Evolutionary conservation across 2,329 filamentous ascomycete species (phyloP).

Genomic region (Trichoderma atrobrunneum): DNA sequence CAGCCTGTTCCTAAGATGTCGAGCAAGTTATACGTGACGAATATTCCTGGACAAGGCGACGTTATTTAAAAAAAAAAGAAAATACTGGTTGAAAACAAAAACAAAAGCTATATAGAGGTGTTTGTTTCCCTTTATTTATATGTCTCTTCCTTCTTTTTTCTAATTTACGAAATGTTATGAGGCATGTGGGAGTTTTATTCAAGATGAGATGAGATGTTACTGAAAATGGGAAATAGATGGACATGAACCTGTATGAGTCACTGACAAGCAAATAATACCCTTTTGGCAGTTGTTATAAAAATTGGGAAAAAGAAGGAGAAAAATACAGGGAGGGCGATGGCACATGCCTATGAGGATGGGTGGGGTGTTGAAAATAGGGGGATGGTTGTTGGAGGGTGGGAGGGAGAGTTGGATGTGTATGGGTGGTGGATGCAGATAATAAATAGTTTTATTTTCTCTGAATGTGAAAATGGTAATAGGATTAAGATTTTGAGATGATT

Average conservation of each 20-base stretch:
- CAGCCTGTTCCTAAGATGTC: constrained; percentile 44
- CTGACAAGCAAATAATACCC: constrained; percentile 13
- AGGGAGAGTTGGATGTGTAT: not conserved
- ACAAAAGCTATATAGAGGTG: not conserved
- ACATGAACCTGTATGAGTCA: not conserved
- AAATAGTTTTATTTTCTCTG: not conserved
- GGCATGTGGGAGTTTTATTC: not conserved
- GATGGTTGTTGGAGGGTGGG: not conserved
- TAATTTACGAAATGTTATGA: not conserved
- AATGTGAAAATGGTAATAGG: not conserved
- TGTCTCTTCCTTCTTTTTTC: not conserved
- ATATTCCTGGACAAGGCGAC: constrained; percentile 36
- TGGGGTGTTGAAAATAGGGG: not conserved
- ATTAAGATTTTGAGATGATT: not conserved
- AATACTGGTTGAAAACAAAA: not conserved
- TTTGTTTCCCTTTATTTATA: not conserved
- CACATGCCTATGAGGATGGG: not conserved
- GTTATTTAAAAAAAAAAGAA: constrained; percentile 28
- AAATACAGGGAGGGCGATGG: not conserved
- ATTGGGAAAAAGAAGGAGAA: not conserved
- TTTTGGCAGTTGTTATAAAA: constrained; percentile 1
- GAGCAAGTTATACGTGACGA: constrained; percentile 33
- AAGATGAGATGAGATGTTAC: not conserved
- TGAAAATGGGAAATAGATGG: constrained; percentile 7
- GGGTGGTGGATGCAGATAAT: not conserved